A percentile compares a stretch with the other conserved stretches of the same genome.
Evolutionary conservation across 2,329 filamentous ascomycete species (phyloP).

Genomic region (Fusarium foetens): DNA sequence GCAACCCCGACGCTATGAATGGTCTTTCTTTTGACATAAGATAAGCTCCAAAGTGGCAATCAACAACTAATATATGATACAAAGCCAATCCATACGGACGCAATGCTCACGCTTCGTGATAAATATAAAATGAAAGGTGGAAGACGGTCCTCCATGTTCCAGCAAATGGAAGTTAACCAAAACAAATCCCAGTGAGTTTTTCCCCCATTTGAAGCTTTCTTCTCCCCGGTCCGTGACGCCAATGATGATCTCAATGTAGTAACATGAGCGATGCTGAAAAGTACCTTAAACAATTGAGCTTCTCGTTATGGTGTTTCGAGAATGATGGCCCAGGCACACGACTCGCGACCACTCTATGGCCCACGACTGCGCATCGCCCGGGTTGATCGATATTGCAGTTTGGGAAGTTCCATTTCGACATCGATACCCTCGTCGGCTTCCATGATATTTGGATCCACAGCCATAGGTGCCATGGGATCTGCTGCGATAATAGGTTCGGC

Average conservation of each 20-base stretch:
- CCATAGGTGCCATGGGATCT: conserved; percentile 42
- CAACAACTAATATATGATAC: conserved; percentile 22
- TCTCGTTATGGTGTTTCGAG: conserved; percentile 19
- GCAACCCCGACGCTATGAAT: conserved; percentile 44
- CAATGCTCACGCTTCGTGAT: conserved; percentile 36
- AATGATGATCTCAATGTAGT: conserved; percentile 31
- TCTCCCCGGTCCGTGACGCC: conserved; percentile 34
- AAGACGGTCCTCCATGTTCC: neutral
- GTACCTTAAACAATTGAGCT: neutral
- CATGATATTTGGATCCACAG: conserved; percentile 48
- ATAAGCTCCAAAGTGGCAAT: conserved; percentile 23
- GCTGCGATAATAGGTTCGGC: conserved; percentile 26
- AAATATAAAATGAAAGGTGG: conserved; percentile 29
- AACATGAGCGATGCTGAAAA: conserved; percentile 19
- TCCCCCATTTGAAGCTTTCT: neutral
- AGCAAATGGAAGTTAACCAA: neutral
- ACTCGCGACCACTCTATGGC: conserved; percentile 42
- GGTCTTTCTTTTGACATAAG: conserved; percentile 29
- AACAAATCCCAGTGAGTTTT: neutral
- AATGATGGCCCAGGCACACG: conserved; percentile 34
- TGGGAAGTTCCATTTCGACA: conserved; percentile 51
- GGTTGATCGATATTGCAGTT: conserved; percentile 56
- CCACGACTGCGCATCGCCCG: conserved; percentile 50
- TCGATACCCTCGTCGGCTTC: conserved; percentile 58
- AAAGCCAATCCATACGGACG: conserved; percentile 22